phyloP scores from a whole-genome alignment of 2,329 filamentous ascomycete genomes.

The Sclerotinia nivalis region DNA sequence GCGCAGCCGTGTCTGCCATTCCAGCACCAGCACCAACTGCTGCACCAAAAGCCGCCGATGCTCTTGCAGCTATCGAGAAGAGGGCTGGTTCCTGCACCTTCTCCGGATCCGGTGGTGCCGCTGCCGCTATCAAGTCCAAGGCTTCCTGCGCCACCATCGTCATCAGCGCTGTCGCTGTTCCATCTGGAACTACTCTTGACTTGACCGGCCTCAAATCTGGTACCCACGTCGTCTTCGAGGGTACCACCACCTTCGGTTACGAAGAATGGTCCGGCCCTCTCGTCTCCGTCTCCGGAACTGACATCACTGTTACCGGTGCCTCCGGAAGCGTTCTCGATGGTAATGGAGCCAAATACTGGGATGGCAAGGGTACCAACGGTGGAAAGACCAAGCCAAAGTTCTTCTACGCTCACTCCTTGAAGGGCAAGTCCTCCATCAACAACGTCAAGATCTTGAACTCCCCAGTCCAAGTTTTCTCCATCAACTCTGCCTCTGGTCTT shows the following conservation, averaged over 20 bases:
- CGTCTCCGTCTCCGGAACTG: conserved; percentile 45
- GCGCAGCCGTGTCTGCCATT: conserved; percentile 28
- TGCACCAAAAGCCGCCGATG: conserved; percentile 30
- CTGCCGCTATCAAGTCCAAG: conserved; percentile 51
- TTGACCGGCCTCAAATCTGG: conserved; percentile 53
- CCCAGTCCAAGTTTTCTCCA: conserved; percentile 54
- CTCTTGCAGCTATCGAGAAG: conserved; percentile 22
- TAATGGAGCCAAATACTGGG: conserved; percentile 53
- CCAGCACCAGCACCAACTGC: conserved; percentile 33
- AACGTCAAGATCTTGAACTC: conserved; percentile 55
- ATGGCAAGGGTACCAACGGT: conserved; percentile 58
- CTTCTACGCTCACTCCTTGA: conserved; percentile 56
- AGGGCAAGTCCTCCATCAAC: conserved; percentile 50
- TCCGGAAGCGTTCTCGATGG: conserved; percentile 51
- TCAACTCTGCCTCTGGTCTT: conserved; percentile 48
- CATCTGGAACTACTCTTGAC: conserved; percentile 59
- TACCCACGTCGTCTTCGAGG: conserved; percentile 61
- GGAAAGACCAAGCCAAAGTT: conserved; percentile 65
- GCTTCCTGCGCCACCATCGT: conserved; percentile 55
- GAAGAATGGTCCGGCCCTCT: conserved; percentile 66
- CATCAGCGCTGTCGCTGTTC: conserved; percentile 55
- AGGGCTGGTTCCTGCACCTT: conserved; percentile 54
- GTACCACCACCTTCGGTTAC: conserved; percentile 67
- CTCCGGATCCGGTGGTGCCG: conserved; percentile 51
- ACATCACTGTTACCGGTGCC: conserved; percentile 35